Conservation (phyloP, 2,329 filamentous ascomycete genomes). For the Exophiala calicioides region DNA sequence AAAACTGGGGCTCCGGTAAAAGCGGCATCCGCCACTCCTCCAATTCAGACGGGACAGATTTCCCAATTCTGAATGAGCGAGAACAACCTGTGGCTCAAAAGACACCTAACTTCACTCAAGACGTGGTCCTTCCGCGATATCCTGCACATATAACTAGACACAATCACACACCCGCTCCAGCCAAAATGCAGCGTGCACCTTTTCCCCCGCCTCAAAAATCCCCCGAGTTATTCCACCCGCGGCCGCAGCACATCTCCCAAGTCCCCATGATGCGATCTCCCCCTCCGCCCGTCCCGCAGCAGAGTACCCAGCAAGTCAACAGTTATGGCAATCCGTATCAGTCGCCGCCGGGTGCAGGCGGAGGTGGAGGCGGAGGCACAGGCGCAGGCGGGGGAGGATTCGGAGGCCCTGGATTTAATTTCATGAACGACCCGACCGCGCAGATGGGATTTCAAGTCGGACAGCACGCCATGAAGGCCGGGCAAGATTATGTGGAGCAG, state of each 20-base stretch:
- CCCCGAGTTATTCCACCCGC: slow-evolving; percentile 92
- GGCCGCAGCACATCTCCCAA: slow-evolving; percentile 96
- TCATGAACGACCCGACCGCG: slow-evolving; percentile 93
- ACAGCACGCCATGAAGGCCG: slow-evolving; percentile 85
- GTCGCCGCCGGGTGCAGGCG: slow-evolving; percentile 37
- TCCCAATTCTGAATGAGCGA: too few relatives aligned
- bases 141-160: background rate
- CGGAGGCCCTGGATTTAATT: slow-evolving; percentile 63
- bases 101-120: background rate
- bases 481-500: slow-evolving; percentile 91
- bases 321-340: slow-evolving; percentile 54
- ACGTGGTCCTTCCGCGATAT: background rate
- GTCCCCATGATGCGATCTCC: slow-evolving; percentile 96
- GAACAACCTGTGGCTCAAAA: too few relatives aligned
- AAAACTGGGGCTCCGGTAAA: too few relatives aligned
- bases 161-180: background rate
- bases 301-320: slow-evolving; percentile 51
- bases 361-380: slow-evolving; percentile 22
- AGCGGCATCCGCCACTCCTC: too few relatives aligned
- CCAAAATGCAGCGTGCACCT: slow-evolving; percentile 78
- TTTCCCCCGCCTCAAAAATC: slow-evolving; percentile 78
- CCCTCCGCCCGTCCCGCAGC: slow-evolving; percentile 74
- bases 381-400: slow-evolving; percentile 34
- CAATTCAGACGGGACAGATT: too few relatives aligned
- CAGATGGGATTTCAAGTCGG: slow-evolving; percentile 95